Evolutionary conservation across 2,329 filamentous ascomycete genomes (phyloP), one percentile per base, ranked within the genome.

Genomic region (Monilinia fructicola): DNA sequence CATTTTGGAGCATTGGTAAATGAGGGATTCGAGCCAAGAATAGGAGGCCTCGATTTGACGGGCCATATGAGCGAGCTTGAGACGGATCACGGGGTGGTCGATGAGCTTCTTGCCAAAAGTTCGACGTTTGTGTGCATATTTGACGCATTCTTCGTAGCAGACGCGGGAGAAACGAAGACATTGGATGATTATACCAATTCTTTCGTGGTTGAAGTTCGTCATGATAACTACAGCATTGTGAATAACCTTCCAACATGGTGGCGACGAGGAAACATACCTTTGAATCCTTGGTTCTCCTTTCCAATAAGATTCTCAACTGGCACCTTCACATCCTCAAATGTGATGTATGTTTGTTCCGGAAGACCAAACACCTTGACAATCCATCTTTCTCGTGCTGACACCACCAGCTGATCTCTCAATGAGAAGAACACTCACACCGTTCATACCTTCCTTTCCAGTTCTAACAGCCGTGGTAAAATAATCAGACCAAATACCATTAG

Each of bases 201-300:
- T 92, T 82, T 99, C 95, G 84, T 98, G 95, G 86, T 98, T 98
- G 84, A 97, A 97, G 85, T 97, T 97, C 78, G 92, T 97, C 94
- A 98, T 98, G 84, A 99, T 94, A 77, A 96, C 93, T 86, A 68
- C 64, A 2, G 11, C 21, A 4, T 59, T 54, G 26, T 69, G 54
- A 71, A 71, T 69, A 55, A 23, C 12, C 31, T 46, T 18, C 28
- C 12, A 46, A 55, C 54, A 18, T 5, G 42, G 16, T 23, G 4
- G 52, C 4, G 21, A 21, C 52, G 28, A 26, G 26, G 16, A 60
- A 35, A 42, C 77, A 72, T 79, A 87, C 86, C 85, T 81, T 93
- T 92, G 87, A 99, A 99, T 50, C 95, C 95, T 78, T 96, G 90
- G 84, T 99, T 97, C 82, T 96, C 90, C 84, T 97, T 98, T 81